These are phyloP conservation scores for Thelephora ganbajun DNA, from an alignment of 768 basidiomycete species.

Conservation along the genomic window DNA sequence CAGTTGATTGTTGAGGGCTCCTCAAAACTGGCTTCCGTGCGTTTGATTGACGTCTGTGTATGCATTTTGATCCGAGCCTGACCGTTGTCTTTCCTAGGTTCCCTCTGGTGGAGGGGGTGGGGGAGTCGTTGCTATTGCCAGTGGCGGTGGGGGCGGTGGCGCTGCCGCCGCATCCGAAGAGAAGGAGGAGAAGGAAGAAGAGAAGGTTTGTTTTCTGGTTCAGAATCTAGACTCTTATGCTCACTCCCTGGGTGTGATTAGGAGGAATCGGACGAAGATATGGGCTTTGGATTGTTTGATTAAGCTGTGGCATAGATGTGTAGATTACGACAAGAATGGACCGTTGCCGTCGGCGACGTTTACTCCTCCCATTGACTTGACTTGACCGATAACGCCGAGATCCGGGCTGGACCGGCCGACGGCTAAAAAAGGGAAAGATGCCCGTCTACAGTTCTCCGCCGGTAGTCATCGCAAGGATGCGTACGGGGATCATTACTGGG, in stretches of 20 bases:
- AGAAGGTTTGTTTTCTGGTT: conserved; percentile 45
- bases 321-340: background rate
- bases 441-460: too few species aligned
- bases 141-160: conserved; percentile 40
- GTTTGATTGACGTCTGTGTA: conserved; percentile 16
- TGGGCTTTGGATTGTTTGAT: conserved; percentile 99
- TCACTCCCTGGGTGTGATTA: conserved; percentile 15
- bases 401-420: conserved; percentile 1
- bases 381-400: conserved; percentile 1
- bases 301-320: conserved; percentile 24
- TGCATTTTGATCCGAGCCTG: background rate
- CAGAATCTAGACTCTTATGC: background rate
- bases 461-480: too few species aligned
- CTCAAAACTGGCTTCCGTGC: conserved; percentile 85
- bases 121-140: conserved; percentile 13
- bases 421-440: background rate
- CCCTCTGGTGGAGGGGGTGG: conserved; percentile 77
- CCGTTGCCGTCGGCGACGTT: too few species aligned
- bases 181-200: conserved; percentile 78
- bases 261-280: conserved; percentile 96
- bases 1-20: conserved; percentile 89
- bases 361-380: too few species aligned
- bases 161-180: conserved; percentile 61
- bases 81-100: conserved; percentile 30
- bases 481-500: too few species aligned